Evolutionary conservation across 129 eudicot species (phyloP).

Genomic region (Gnaphalium uliginosum): DNA sequence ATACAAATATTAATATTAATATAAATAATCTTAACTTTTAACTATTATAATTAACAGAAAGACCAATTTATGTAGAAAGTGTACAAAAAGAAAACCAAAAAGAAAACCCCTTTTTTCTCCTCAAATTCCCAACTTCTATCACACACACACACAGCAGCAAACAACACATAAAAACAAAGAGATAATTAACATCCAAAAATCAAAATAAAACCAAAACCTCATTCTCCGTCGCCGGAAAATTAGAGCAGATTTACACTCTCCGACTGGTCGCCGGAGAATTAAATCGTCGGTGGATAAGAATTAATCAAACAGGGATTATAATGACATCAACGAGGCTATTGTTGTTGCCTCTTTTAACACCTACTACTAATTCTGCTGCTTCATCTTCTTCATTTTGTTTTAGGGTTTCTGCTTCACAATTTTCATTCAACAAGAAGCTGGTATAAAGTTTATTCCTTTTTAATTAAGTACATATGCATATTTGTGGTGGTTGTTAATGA

Average conservation of each 20-base stretch:
- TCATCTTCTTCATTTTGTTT: constrained; percentile 28
- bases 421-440: constrained; percentile 27
- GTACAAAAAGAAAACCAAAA: constrained; percentile 27
- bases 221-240: constrained; percentile 18
- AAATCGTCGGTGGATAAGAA: constrained; percentile 9
- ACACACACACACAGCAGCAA: constrained; percentile 1
- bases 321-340: constrained; percentile 39
- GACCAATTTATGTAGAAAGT: constrained; percentile 5
- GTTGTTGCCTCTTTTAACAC: constrained; percentile 28
- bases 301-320: constrained; percentile 8
- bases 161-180: constrained; percentile 4
- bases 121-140: constrained; percentile 34
- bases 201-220: neutral
- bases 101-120: constrained; percentile 28
- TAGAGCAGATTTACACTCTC: neutral
- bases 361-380: constrained; percentile 1
- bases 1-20: too few species aligned
- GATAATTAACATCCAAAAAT: neutral
- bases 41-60: neutral
- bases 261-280: constrained; percentile 27
- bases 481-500: neutral
- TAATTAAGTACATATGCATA: neutral
- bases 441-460: constrained; percentile 1
- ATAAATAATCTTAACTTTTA: too few species aligned
- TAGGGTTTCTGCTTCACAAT: constrained; percentile 14